Conservation (phyloP, 2,329 filamentous ascomycete species). For the Xylariaceae sp. region DNA sequence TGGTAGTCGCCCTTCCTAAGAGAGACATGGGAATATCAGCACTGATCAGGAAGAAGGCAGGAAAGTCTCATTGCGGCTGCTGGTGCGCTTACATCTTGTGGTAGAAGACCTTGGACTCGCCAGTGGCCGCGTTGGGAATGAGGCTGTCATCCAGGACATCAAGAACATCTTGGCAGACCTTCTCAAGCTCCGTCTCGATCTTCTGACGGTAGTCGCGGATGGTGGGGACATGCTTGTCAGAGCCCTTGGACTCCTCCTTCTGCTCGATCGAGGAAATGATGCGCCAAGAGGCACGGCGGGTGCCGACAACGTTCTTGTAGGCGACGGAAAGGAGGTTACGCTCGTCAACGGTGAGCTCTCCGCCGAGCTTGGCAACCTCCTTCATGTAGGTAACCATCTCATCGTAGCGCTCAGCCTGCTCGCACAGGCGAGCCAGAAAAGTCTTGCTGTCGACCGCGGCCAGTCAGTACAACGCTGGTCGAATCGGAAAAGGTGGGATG, state of each 20-base stretch:
- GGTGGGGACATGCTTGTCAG: constrained; percentile 76
- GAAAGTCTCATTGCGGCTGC: too few species aligned
- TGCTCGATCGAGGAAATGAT: constrained; percentile 98
- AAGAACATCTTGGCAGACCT: constrained; percentile 96
- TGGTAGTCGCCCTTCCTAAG: constrained; percentile 97
- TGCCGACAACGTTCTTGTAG: constrained; percentile 99
- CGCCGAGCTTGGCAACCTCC: constrained; percentile 87
- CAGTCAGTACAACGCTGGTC: background rate
- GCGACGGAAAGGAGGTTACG: constrained; percentile 95
- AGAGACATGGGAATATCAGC: constrained; percentile 16
- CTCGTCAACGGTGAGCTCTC: constrained; percentile 88
- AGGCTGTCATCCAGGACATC: constrained; percentile 90
- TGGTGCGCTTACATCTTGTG: constrained; percentile 99
- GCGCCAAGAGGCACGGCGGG: constrained; percentile 94
- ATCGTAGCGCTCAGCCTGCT: constrained; percentile 99
- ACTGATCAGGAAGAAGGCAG: constrained; percentile 1
- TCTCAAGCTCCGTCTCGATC: constrained; percentile 93
- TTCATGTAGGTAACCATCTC: constrained; percentile 99
- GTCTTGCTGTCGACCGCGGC: constrained; percentile 67
- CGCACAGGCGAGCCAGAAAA: constrained; percentile 98
- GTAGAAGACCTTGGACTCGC: constrained; percentile 99
- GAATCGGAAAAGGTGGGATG: too few species aligned
- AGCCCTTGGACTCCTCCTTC: constrained; percentile 99
- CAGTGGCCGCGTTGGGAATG: constrained; percentile 87
- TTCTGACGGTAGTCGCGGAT: constrained; percentile 99